Conservation (phyloP, 495 filamentous ascomycete species). For the Terfezia claveryi region DNA sequence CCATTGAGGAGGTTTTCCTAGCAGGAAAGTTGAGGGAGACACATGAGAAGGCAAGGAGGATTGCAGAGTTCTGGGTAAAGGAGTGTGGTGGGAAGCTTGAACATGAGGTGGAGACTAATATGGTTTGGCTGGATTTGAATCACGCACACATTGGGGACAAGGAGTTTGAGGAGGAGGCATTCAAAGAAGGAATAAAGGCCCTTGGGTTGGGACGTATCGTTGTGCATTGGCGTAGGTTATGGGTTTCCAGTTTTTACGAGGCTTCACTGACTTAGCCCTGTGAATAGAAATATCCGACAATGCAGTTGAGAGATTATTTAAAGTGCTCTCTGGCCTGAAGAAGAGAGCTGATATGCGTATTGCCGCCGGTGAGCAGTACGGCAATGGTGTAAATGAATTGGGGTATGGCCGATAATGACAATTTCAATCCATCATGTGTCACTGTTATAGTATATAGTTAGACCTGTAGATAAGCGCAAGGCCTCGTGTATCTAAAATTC, state of each 20-base stretch:
- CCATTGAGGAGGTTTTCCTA: constrained; percentile 48
- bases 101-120: constrained; percentile 64
- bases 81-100: constrained; percentile 35
- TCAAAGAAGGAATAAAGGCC: constrained; percentile 32
- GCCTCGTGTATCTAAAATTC: no score
- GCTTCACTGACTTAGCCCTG: neutral
- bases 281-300: neutral
- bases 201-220: constrained; percentile 31
- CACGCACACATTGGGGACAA: constrained; percentile 23
- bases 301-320: neutral
- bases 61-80: constrained; percentile 39
- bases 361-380: neutral
- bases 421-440: neutral
- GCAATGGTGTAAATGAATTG: neutral
- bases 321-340: neutral
- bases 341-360: neutral
- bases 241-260: neutral
- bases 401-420: neutral
- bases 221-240: constrained; percentile 32
- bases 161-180: constrained; percentile 28
- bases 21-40: constrained; percentile 39
- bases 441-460: no score
- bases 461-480: no score
- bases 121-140: constrained; percentile 75
- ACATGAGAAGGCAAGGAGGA: constrained; percentile 40